Conservation (phyloP, 2,329 filamentous ascomycete species). For the Meredithiella fracta region DNA sequence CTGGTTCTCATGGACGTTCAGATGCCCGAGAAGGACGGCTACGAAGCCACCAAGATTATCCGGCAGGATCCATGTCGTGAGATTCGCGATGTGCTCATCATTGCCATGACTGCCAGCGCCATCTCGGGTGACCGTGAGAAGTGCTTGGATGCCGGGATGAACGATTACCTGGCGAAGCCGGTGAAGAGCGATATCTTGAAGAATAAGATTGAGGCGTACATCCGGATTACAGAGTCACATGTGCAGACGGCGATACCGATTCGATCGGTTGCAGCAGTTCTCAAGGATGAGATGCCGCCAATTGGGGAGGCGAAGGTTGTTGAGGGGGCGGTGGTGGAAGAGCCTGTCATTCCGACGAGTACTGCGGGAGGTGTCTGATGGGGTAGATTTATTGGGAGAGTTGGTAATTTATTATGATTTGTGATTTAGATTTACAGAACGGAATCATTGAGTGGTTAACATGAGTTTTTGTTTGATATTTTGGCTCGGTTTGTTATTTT, state of each 20-base stretch:
- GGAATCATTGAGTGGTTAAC: background rate
- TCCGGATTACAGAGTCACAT: constrained; percentile 24
- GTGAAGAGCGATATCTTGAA: constrained; percentile 79
- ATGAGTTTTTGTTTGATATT: background rate
- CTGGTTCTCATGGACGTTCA: constrained; percentile 91
- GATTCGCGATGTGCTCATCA: constrained; percentile 73
- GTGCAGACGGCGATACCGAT: background rate
- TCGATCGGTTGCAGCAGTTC: background rate
- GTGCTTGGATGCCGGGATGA: constrained; percentile 92
- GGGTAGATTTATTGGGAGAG: no score
- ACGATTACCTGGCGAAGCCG: constrained; percentile 90
- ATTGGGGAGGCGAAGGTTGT: background rate
- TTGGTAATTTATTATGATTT: no score
- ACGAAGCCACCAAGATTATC: constrained; percentile 74
- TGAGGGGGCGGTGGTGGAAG: background rate
- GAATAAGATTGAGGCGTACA: constrained; percentile 54
- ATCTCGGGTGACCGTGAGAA: constrained; percentile 92
- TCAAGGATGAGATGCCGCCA: background rate
- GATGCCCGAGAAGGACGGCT: constrained; percentile 87
- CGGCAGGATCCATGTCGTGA: constrained; percentile 59
- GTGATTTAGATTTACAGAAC: no score
- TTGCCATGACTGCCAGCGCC: constrained; percentile 91
- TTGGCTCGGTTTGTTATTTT: background rate
- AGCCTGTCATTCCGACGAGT: background rate
- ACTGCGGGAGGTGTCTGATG: background rate